Evolutionary conservation across 495 filamentous ascomycete species (phyloP).

Genomic region (Podospora tetraspora): DNA sequence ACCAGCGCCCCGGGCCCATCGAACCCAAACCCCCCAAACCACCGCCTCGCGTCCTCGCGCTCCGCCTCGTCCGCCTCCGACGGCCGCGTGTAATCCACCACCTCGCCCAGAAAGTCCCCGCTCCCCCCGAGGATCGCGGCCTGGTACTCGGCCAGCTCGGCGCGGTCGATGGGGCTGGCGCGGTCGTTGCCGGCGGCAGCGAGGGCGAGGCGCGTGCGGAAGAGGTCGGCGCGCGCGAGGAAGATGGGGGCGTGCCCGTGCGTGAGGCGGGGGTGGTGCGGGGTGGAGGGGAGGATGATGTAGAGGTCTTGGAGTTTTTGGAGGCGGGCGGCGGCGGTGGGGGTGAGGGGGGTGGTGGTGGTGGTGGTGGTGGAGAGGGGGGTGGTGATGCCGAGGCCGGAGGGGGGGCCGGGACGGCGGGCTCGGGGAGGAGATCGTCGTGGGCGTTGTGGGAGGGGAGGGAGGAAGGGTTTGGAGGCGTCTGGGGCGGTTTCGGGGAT

Average conservation of each 20-base stretch:
- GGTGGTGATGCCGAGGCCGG: not conserved
- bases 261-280: conserved; percentile 27
- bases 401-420: not conserved
- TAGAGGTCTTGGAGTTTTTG: conserved; percentile 25
- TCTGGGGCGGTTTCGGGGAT: not conserved
- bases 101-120: conserved; percentile 41
- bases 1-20: conserved; percentile 32
- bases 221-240: conserved; percentile 36
- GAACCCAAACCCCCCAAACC: conserved; percentile 43
- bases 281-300: conserved; percentile 39
- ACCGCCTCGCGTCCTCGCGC: conserved; percentile 36
- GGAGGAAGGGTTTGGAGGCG: not conserved
- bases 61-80: conserved; percentile 36
- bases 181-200: conserved; percentile 31
- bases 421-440: not conserved
- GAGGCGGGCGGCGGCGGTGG: not conserved
- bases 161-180: conserved; percentile 47
- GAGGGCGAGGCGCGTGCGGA: conserved; percentile 25
- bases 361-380: too few relatives aligned
- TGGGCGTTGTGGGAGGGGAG: not conserved
- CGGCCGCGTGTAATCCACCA: conserved; percentile 36
- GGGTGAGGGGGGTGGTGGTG: not conserved
- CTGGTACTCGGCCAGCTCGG: conserved; percentile 53
- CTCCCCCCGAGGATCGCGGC: conserved; percentile 49
- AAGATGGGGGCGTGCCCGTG: conserved; percentile 43